A percentile compares a stretch with the other conserved stretches of the same genome.
phyloP scores from a whole-genome alignment of 768 basidiomycete species.

The Hirschioporus abietinus region DNA sequence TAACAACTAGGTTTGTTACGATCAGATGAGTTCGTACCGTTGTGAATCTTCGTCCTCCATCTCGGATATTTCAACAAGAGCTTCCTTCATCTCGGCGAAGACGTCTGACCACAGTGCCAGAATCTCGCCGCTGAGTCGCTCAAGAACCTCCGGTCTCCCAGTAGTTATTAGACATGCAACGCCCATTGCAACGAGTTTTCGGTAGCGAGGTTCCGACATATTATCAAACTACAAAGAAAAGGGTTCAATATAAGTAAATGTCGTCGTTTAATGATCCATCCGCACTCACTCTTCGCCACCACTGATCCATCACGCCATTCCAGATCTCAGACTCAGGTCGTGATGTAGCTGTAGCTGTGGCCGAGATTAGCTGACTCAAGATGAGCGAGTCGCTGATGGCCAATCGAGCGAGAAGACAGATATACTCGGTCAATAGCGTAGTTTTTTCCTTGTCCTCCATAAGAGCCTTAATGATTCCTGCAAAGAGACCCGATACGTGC shows the following conservation, averaged over 20 bases:
- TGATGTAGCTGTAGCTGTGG: slow-evolving; percentile 44
- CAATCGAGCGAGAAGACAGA: slow-evolving; percentile 72
- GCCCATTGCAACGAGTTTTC: slow-evolving; percentile 82
- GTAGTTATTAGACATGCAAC: slow-evolving; percentile 74
- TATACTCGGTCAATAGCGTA: slow-evolving; percentile 56
- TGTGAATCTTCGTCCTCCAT: slow-evolving; percentile 27
- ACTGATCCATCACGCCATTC: slow-evolving; percentile 68
- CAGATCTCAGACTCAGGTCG: slow-evolving; percentile 51
- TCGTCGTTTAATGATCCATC: slow-evolving; percentile 3
- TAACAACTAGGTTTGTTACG: slow-evolving; percentile 14
- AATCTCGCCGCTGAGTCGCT: slow-evolving; percentile 66
- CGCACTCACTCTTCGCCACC: slow-evolving; percentile 70
- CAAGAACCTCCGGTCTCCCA: slow-evolving; percentile 65
- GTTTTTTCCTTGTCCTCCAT: slow-evolving; percentile 56
- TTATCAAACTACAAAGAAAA: slow-evolving; percentile 66
- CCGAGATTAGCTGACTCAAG: slow-evolving; percentile 67
- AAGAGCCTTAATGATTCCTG: slow-evolving; percentile 51
- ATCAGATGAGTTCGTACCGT: slow-evolving; percentile 22
- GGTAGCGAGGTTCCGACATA: slow-evolving; percentile 79
- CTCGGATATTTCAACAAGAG: slow-evolving; percentile 25
- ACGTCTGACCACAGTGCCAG: slow-evolving; percentile 89
- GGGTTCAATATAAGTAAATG: slow-evolving; percentile 1
- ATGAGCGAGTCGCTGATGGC: slow-evolving; percentile 57
- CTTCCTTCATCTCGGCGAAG: slow-evolving; percentile 81
- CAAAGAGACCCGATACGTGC: slow-evolving; percentile 71